These are phyloP conservation scores for Trichoderma koningii DNA, from an alignment of 2,329 filamentous ascomycete species.

Conservation along the genomic window DNA sequence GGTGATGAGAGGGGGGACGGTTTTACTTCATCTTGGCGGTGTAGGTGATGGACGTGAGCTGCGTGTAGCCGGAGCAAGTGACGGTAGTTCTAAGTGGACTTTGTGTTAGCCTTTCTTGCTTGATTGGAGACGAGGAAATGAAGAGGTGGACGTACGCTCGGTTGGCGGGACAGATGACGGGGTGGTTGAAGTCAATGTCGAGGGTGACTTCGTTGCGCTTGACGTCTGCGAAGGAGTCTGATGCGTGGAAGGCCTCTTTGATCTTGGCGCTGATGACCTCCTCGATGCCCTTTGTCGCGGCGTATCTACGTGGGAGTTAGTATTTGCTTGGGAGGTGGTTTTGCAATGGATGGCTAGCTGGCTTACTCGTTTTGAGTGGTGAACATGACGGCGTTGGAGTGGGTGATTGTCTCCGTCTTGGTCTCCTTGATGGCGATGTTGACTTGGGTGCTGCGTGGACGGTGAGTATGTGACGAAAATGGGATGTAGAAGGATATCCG, in stretches of 20 bases:
- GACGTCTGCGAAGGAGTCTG: conserved; percentile 18
- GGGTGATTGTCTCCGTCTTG: conserved; percentile 19
- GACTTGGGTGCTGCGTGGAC: conserved; percentile 10
- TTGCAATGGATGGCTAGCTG: too few relatives aligned
- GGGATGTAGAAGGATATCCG: neutral
- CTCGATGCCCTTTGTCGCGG: conserved; percentile 10
- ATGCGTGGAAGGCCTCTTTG: conserved; percentile 13
- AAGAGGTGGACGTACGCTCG: conserved; percentile 12
- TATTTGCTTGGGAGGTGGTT: neutral
- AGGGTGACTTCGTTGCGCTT: conserved; percentile 21
- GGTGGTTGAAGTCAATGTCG: conserved; percentile 18
- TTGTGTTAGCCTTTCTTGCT: neutral
- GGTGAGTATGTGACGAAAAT: neutral
- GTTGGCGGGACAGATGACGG: conserved; percentile 21
- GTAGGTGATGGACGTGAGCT: conserved; percentile 25
- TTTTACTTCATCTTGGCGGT: conserved; percentile 24
- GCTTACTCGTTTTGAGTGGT: conserved; percentile 22
- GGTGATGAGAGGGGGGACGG: too few relatives aligned
- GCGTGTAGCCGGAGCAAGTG: conserved; percentile 24
- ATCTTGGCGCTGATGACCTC: conserved; percentile 3
- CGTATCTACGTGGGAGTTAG: conserved; percentile 8
- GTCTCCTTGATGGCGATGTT: conserved; percentile 23
- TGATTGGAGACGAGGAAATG: neutral
- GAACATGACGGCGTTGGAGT: conserved; percentile 21
- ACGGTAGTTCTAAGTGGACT: conserved; percentile 11